These are phyloP conservation scores for Cladosporium austrohemisphaericum DNA, from an alignment of 2,329 filamentous ascomycete species.

Conservation along the genomic window DNA sequence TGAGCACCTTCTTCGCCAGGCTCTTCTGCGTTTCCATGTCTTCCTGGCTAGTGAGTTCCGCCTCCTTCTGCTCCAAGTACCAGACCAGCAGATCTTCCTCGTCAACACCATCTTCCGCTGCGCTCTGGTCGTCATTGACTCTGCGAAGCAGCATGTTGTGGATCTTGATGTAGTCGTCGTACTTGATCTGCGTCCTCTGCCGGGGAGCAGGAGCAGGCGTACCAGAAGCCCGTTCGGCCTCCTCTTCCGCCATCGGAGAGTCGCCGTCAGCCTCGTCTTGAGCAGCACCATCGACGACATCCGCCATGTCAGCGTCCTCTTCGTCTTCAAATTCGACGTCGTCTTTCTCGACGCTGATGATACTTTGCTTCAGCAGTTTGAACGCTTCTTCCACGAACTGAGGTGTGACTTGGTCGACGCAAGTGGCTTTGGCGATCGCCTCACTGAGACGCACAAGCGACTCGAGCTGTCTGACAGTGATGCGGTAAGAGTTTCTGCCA, in stretches of 20 bases:
- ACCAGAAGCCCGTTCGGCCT: slow-evolving; percentile 36
- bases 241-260: slow-evolving; percentile 49
- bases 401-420: slow-evolving; percentile 81
- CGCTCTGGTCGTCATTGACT: slow-evolving; percentile 76
- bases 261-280: slow-evolving; percentile 40
- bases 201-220: slow-evolving; percentile 41
- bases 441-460: slow-evolving; percentile 93
- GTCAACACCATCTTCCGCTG: slow-evolving; percentile 75
- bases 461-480: slow-evolving; percentile 93
- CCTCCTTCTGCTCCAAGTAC: slow-evolving; percentile 90
- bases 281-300: slow-evolving; percentile 47
- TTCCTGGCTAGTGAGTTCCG: slow-evolving; percentile 74
- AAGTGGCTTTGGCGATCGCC: slow-evolving; percentile 97
- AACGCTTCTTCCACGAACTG: slow-evolving; percentile 89
- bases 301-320: slow-evolving; percentile 47
- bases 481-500: slow-evolving; percentile 92
- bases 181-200: slow-evolving; percentile 82
- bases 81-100: slow-evolving; percentile 77
- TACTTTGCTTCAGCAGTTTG: slow-evolving; percentile 85
- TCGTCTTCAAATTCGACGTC: slow-evolving; percentile 91
- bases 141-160: slow-evolving; percentile 79
- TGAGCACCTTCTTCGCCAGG: slow-evolving; percentile 79
- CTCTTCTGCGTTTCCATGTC: slow-evolving; percentile 72
- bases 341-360: slow-evolving; percentile 96
- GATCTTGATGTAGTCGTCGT: slow-evolving; percentile 91